phyloP scores from a whole-genome alignment of 306 rosid species.

The Cucumis cinereus region DNA sequence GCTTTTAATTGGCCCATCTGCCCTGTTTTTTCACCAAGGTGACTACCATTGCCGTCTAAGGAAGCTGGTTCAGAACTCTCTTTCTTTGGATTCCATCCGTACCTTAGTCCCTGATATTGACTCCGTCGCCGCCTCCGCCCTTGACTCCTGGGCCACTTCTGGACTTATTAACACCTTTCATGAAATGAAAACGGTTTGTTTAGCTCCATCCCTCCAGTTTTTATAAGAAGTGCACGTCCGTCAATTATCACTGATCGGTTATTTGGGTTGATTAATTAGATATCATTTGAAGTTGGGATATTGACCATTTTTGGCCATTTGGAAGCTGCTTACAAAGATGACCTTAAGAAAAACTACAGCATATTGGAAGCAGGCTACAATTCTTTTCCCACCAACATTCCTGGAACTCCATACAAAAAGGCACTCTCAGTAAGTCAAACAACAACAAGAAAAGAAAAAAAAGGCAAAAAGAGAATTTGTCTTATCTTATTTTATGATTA shows the following conservation, averaged over 20 bases:
- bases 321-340: conserved; percentile 53
- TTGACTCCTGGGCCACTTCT: conserved; percentile 23
- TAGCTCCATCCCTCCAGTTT: no score
- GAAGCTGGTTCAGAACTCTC: conserved; percentile 53
- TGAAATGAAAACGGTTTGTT: conserved; percentile 63
- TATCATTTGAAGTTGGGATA: conserved; percentile 74
- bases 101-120: conserved; percentile 44
- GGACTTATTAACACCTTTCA: conserved; percentile 40
- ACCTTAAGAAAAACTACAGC: conserved; percentile 46
- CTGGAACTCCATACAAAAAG: conserved; percentile 58
- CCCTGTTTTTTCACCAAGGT: conserved; percentile 75
- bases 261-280: no score
- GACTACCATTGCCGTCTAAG: conserved; percentile 49
- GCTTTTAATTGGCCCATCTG: conserved; percentile 61
- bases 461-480: background rate
- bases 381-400: conserved; percentile 55
- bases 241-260: no score
- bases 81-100: conserved; percentile 35
- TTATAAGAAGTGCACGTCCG: no score
- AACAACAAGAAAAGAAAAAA: background rate
- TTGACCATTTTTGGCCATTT: conserved; percentile 48
- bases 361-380: conserved; percentile 66
- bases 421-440: conserved; percentile 43
- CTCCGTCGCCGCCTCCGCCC: conserved; percentile 32
- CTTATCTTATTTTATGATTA: background rate